These are phyloP conservation scores for Neurospora sp. DNA, from an alignment of 2,329 filamentous ascomycete genomes.

Conservation along the genomic window DNA sequence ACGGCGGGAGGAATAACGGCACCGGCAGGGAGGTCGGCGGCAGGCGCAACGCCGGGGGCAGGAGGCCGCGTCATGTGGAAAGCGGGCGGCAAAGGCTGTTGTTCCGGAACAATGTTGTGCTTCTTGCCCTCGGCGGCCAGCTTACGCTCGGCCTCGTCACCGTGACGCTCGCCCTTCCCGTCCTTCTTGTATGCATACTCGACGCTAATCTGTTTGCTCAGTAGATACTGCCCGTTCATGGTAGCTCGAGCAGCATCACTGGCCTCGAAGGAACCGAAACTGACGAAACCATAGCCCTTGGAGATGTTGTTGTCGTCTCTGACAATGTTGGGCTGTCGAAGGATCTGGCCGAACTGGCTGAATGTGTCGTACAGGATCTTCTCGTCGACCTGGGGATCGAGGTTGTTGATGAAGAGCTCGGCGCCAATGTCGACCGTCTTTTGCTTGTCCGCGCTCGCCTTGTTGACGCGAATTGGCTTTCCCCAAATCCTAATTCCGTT, in stretches of 20 bases:
- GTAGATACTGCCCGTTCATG: constrained; percentile 92
- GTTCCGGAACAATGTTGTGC: constrained; percentile 79
- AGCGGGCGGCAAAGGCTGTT: constrained; percentile 64
- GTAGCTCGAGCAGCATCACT: constrained; percentile 84
- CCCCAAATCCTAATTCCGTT: constrained; percentile 89
- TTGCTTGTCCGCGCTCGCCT: constrained; percentile 84
- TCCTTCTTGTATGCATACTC: constrained; percentile 99
- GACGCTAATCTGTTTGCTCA: constrained; percentile 92
- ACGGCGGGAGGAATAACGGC: constrained; percentile 9
- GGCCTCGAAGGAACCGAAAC: constrained; percentile 84
- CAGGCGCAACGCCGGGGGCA: constrained; percentile 11
- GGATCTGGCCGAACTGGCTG: constrained; percentile 76
- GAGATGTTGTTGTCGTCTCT: constrained; percentile 79
- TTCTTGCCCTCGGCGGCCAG: constrained; percentile 87
- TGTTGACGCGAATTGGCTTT: constrained; percentile 95
- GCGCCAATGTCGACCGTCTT: constrained; percentile 88
- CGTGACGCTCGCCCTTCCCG: constrained; percentile 91
- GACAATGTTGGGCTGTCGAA: constrained; percentile 81
- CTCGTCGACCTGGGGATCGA: constrained; percentile 90
- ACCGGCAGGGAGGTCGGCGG: constrained; percentile 15
- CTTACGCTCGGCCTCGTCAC: constrained; percentile 85
- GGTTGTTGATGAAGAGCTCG: constrained; percentile 92
- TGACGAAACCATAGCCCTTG: constrained; percentile 95
- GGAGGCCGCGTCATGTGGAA: constrained; percentile 43
- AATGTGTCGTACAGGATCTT: constrained; percentile 93